phyloP scores from a whole-genome alignment of 129 eudicot species.

The Helichrysum umbraculigerum region DNA sequence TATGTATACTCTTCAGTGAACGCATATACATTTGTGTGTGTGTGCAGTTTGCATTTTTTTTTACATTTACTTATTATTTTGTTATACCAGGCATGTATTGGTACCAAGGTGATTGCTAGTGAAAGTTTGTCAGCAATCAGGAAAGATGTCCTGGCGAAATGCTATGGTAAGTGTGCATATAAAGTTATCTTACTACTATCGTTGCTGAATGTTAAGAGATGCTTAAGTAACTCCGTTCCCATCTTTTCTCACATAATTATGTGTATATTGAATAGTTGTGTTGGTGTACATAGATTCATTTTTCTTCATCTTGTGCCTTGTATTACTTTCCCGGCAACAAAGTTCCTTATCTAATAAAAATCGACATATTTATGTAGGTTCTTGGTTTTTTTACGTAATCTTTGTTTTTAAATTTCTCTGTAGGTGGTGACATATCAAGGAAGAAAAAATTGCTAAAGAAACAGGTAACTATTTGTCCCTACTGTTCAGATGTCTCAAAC shows the following conservation, averaged over 20 bases:
- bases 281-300: not conserved
- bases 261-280: not conserved
- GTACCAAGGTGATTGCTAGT: constrained; percentile 95
- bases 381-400: not conserved
- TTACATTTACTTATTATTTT: constrained; percentile 6
- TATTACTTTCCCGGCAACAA: not conserved
- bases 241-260: not conserved
- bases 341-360: not conserved
- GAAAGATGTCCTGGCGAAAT: constrained; percentile 95
- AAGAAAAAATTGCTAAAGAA: constrained; percentile 91
- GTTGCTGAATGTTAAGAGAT: constrained; percentile 6
- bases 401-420: constrained; percentile 10
- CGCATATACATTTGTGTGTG: not conserved
- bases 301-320: constrained; percentile 4
- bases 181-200: not conserved
- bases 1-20: not conserved
- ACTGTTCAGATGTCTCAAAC: not conserved
- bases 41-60: not conserved
- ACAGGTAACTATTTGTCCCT: constrained; percentile 52
- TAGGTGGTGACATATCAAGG: constrained; percentile 96
- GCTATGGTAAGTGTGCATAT: constrained; percentile 70
- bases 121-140: constrained; percentile 90
- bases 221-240: not conserved
- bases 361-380: not conserved
- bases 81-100: constrained; percentile 78